A percentile compares a stretch with the other conserved stretches of the same genome.
These are phyloP conservation scores for Clarkia xantiana DNA, from an alignment of 345 rosid genomes.

Conservation along the genomic window DNA sequence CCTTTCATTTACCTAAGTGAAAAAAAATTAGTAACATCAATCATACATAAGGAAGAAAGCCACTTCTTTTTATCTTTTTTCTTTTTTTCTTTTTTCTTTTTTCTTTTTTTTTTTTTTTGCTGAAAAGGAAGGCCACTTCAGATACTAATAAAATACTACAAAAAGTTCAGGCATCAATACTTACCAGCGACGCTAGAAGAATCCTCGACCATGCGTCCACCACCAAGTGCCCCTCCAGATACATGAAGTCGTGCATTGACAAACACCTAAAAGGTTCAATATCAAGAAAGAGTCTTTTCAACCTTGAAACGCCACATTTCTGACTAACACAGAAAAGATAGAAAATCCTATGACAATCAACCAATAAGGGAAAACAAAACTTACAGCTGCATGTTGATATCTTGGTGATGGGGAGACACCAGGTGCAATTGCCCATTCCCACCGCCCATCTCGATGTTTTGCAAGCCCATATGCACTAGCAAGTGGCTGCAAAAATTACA, in stretches of 20 bases:
- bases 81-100: too few relatives aligned
- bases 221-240: conserved; percentile 99
- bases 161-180: conserved; percentile 6
- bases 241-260: conserved; percentile 98
- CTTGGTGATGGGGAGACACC: conserved; percentile 97
- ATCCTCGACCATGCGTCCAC: conserved; percentile 99
- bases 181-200: conserved; percentile 95
- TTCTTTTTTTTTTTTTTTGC: background rate
- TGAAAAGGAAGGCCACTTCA: background rate
- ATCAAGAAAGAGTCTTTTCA: conserved; percentile 1
- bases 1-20: too few relatives aligned
- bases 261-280: conserved; percentile 49
- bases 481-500: conserved; percentile 46
- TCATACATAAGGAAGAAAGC: too few relatives aligned
- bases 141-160: background rate
- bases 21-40: too few relatives aligned
- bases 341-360: background rate
- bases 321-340: background rate
- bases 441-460: conserved; percentile 98
- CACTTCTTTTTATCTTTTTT: too few relatives aligned
- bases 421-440: conserved; percentile 99
- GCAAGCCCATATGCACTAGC: conserved; percentile 99
- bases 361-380: conserved; percentile 15
- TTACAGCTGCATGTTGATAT: conserved; percentile 99
- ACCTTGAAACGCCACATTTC: background rate